These are phyloP conservation scores for Serendipita indica DNA, from an alignment of 768 basidiomycete genomes.

Conservation along the genomic window DNA sequence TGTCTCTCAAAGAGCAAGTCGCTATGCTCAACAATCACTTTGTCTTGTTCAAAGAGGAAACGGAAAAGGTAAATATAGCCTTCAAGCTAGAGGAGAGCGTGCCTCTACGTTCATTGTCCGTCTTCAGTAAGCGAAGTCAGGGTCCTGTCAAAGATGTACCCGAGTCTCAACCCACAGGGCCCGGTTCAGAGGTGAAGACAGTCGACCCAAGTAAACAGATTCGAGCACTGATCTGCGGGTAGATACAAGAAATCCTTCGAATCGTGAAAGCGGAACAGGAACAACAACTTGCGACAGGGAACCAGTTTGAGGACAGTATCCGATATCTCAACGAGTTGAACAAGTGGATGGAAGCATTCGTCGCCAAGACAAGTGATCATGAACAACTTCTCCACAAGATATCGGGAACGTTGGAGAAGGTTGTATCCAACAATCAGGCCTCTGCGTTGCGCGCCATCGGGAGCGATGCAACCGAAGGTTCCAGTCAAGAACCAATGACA, in stretches of 20 bases:
- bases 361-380: background rate
- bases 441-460: background rate
- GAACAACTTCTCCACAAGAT: constrained; percentile 17
- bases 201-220: no score
- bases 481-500: background rate
- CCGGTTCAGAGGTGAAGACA: no score
- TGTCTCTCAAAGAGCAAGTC: background rate
- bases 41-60: no score
- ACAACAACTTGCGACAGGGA: constrained; percentile 35
- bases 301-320: constrained; percentile 58
- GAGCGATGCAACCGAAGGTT: no score
- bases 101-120: background rate
- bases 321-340: constrained; percentile 70
- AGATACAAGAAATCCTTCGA: constrained; percentile 24
- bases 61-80: no score
- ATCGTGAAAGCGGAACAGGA: constrained; percentile 35
- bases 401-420: constrained; percentile 13
- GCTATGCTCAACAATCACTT: background rate
- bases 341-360: constrained; percentile 72
- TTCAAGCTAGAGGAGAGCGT: background rate
- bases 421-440: background rate
- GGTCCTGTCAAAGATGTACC: no score
- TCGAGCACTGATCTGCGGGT: no score
- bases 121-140: background rate
- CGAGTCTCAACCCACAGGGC: no score